phyloP scores from a whole-genome alignment of 1,284 basidiomycete species.

The Cystobasidiaceae sp. region DNA sequence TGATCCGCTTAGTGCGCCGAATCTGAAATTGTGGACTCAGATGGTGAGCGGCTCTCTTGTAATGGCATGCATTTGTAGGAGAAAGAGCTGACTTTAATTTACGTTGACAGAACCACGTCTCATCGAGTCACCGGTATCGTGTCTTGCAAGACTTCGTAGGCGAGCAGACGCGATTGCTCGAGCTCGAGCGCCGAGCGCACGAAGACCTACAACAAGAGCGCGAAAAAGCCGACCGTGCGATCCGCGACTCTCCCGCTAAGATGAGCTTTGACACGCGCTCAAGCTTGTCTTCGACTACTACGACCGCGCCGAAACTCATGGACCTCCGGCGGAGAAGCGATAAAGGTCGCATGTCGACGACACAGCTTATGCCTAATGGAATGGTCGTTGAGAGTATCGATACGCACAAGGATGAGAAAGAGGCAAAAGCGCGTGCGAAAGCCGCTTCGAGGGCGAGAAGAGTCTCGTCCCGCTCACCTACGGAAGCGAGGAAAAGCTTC shows the following conservation, averaged over 20 bases:
- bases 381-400: slow-evolving; percentile 79
- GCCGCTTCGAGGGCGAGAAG: slow-evolving; percentile 2
- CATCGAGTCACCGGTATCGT: slow-evolving; percentile 52
- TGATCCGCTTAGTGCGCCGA: slow-evolving; percentile 46
- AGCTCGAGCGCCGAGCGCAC: slow-evolving; percentile 47
- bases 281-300: slow-evolving; percentile 38
- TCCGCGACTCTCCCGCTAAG: slow-evolving; percentile 38
- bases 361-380: slow-evolving; percentile 73
- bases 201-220: slow-evolving; percentile 30
- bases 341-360: slow-evolving; percentile 50
- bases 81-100: background rate
- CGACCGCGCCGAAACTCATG: slow-evolving; percentile 44
- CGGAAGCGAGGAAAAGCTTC: slow-evolving; percentile 10
- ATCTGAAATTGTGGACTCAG: slow-evolving; percentile 74
- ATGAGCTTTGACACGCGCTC: slow-evolving; percentile 33
- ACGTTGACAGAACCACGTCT: slow-evolving; percentile 50
- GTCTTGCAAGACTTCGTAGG: slow-evolving; percentile 52
- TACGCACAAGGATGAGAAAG: slow-evolving; percentile 69
- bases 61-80: background rate
- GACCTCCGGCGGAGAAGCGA: slow-evolving; percentile 39
- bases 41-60: slow-evolving; percentile 58
- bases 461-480: slow-evolving; percentile 3
- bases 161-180: slow-evolving; percentile 51
- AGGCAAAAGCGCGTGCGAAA: slow-evolving; percentile 48
- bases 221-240: slow-evolving; percentile 34